Conservation (phyloP, 257 asterid genomes). For the Gentiana macrophylla region DNA sequence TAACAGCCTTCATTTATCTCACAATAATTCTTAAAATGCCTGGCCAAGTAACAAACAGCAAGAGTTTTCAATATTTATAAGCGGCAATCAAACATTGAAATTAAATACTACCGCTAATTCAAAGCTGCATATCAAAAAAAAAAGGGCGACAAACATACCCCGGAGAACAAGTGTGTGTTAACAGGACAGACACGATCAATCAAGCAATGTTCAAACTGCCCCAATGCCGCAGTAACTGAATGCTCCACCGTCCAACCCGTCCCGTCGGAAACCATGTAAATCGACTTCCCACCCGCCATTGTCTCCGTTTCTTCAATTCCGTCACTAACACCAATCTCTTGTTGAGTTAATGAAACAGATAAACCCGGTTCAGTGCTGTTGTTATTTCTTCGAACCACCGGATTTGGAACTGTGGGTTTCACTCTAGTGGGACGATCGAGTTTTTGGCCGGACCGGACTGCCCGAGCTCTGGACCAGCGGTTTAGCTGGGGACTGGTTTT, state of each 20-base stretch:
- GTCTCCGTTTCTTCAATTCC: slow-evolving; percentile 26
- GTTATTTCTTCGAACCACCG: slow-evolving; percentile 10
- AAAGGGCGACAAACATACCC: slow-evolving; percentile 33
- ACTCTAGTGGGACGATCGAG: slow-evolving; percentile 38
- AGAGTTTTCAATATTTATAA: too few species aligned
- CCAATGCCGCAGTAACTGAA: slow-evolving; percentile 80
- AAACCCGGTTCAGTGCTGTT: background rate
- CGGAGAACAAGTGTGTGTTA: slow-evolving; percentile 84
- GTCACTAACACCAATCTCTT: slow-evolving; percentile 17
- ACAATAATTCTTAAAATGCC: too few species aligned
- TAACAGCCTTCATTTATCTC: too few species aligned
- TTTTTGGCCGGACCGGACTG: slow-evolving; percentile 71
- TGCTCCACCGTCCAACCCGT: slow-evolving; percentile 98
- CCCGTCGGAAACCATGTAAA: slow-evolving; percentile 89
- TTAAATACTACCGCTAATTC: background rate
- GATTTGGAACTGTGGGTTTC: background rate
- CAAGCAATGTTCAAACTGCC: slow-evolving; percentile 89
- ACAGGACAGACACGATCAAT: slow-evolving; percentile 76
- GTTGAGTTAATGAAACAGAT: background rate
- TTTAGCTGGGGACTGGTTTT: slow-evolving; percentile 65
- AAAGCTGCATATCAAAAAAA: background rate
- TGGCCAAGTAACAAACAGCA: too few species aligned
- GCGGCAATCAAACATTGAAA: background rate
- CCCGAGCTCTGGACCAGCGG: slow-evolving; percentile 93
- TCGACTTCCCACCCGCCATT: slow-evolving; percentile 32